Evolutionary conservation across 441 rosid species (phyloP), one percentile per base, ranked within the genome.

Genomic region (Omphalea diandra): DNA sequence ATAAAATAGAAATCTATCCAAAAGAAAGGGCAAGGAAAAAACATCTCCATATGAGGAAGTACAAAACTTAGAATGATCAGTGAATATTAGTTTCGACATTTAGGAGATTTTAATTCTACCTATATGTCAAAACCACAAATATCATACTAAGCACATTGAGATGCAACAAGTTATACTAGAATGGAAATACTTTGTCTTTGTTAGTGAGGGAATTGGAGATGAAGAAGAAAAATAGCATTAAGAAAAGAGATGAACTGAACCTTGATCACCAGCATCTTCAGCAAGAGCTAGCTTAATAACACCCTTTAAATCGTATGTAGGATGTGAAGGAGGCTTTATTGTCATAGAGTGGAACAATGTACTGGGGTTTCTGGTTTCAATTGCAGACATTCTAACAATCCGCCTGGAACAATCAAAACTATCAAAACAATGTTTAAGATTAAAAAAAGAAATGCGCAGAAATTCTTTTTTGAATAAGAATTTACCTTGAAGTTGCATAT

Each of bases 211-310:
- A 5, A 67, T 11, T 57, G 32, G 18, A 20, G 18, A 63, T 4
- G 11, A 35, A 63, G 33, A 35, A 10, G 14, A 41, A 24, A 52
- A 27, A 55, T n/a, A 11, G 31, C 20, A 52, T 36, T 15, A 26
- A 49, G 22, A 49, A 35, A 33, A 47, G 62, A 50, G 49, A 3
- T 40, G 58, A 58, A 58, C 7, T 3, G 47, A 76, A 94, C 99
- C 97, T 89, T 77, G 84, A 82, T 86, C 83, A 47, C 98, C 96
- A 53, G 97, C 89, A 86, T 95, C 99, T 80, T 95, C 99, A 50
- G 92, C 81, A 17, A 95, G 83, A 27, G 97, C 89, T n/a, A 89
- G 85, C 72, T 87, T 87, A 59, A 95, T 84, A 33, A 83, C 73
- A 12, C 86, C 90, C 77, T 83, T 84, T 75, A 95, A 81, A 82